phyloP scores from a whole-genome alignment of 2,329 filamentous ascomycete species.

The Ophiocordyceps unilateralis region DNA sequence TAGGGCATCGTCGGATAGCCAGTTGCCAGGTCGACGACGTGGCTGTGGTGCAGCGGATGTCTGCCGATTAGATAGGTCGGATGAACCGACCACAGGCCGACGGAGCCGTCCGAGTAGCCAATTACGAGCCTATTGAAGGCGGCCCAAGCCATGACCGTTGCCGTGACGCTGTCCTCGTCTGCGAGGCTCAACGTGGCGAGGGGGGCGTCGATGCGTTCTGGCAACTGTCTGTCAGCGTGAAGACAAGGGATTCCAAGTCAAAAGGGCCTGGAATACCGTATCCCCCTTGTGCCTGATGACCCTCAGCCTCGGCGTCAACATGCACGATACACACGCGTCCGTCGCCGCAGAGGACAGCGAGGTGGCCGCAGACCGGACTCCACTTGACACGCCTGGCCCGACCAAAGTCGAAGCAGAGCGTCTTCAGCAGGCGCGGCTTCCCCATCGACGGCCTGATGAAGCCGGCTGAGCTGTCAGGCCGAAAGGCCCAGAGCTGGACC shows the following conservation, averaged over 20 bases:
- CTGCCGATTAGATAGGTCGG: constrained; percentile 31
- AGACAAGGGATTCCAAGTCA: background rate
- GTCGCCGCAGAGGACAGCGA: constrained; percentile 33
- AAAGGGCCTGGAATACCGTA: constrained; percentile 20
- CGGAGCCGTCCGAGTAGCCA: constrained; percentile 38
- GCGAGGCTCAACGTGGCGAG: constrained; percentile 26
- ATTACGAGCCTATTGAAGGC: constrained; percentile 35
- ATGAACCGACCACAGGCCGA: constrained; percentile 37
- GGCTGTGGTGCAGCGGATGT: constrained; percentile 33
- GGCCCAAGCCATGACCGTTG: constrained; percentile 37
- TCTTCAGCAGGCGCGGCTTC: constrained; percentile 21
- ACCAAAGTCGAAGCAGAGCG: constrained; percentile 32
- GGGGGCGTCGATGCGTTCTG: constrained; percentile 27
- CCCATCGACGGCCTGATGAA: constrained; percentile 16
- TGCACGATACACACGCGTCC: constrained; percentile 32
- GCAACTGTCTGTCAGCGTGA: constrained; percentile 7
- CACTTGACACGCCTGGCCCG: constrained; percentile 32
- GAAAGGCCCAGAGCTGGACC: constrained; percentile 36
- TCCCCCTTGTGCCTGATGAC: constrained; percentile 7
- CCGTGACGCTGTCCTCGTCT: constrained; percentile 28
- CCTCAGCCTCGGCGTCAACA: constrained; percentile 8
- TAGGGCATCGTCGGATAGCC: constrained; percentile 39
- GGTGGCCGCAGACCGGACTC: constrained; percentile 29
- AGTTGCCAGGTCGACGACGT: constrained; percentile 35
- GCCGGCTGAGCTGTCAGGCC: constrained; percentile 13